phyloP scores from a whole-genome alignment of 169 alveolate species.

The Cryptosporidium muris region DNA sequence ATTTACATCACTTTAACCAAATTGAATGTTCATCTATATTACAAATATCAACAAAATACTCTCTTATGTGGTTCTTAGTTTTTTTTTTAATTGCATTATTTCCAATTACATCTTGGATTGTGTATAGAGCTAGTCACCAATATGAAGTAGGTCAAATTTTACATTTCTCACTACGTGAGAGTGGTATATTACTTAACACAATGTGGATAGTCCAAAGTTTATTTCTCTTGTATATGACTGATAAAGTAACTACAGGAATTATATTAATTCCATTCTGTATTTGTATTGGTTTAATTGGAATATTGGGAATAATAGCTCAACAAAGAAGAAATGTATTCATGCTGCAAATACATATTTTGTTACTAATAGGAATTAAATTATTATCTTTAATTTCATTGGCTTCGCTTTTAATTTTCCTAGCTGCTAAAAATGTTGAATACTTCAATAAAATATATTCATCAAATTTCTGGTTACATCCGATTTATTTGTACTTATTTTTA shows the following conservation, averaged over 20 bases:
- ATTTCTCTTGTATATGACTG: neutral
- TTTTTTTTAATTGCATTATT: neutral
- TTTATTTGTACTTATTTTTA: neutral
- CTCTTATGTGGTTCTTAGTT: neutral
- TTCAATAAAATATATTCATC: neutral
- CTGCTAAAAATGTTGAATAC: constrained; percentile 1
- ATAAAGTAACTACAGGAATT: neutral
- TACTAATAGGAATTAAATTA: constrained; percentile 4
- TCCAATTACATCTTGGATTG: constrained; percentile 21
- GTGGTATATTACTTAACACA: neutral
- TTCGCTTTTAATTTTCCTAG: neutral
- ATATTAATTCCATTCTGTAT: neutral
- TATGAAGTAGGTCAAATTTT: constrained; percentile 14
- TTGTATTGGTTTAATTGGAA: neutral
- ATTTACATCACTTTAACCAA: neutral
- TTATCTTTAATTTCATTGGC: neutral
- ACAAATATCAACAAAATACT: neutral
- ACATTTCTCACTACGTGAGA: constrained; percentile 1
- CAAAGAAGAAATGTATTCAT: constrained; percentile 6
- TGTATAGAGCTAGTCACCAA: constrained; percentile 13
- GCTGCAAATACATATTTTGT: neutral
- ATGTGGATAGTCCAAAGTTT: neutral
- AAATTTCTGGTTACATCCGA: constrained; percentile 4
- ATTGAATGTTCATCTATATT: neutral
- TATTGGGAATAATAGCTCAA: neutral